Base-by-base conservation (phyloP, 176 grass and related monocot genomes). In the Juncus inflexus region DNA sequence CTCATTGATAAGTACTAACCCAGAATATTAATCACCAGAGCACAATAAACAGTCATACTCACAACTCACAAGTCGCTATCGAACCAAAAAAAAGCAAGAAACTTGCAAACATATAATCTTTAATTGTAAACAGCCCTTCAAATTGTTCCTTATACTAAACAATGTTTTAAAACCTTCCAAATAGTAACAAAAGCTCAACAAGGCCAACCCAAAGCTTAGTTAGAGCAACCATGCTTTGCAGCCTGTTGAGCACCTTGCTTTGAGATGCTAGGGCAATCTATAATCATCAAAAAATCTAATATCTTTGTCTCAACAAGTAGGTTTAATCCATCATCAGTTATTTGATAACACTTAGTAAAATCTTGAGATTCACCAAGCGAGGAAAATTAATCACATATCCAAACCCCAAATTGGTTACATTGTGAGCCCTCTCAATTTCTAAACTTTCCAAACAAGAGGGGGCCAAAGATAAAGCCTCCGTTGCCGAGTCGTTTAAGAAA, bases 381-480 rank as follows among this genome's bases (percentile, higher is more conserved):
- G 66, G 77, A 14, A 55, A 51, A 39, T 11, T 6, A 0, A 9
- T 8, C 1, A 83, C 63, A 59, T 73, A 70, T 58, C 35, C 7
- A 37, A 89, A 59, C 42, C 86, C 86, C 13, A 28, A 58, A 76
- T 90, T 74, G 16, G 61, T 65, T 51, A 89, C 64, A 50, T 63
- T 12, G 6, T 55, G 3, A 28, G 85, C 80, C 13, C 65, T 62
- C 37, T 73, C 58, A 35, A 95, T 77, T 72, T 95, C 62, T 0
- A 95, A 66, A 5, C 37, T 73, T 78, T 90, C 80, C 50, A 90
- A 60, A 43, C 63, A 77, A 12, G 57, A 52, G 2, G 66, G 74
- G 19, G 19, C 19, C 19, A 28, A 28, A 28, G 1, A 28, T 28
- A 28, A 28, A 28, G 19, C 1, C 19, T 28, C 19, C 19, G 1